Base-by-base conservation (phyloP, 805 yeast genomes). In the Lipomyces chichibuensis region DNA sequence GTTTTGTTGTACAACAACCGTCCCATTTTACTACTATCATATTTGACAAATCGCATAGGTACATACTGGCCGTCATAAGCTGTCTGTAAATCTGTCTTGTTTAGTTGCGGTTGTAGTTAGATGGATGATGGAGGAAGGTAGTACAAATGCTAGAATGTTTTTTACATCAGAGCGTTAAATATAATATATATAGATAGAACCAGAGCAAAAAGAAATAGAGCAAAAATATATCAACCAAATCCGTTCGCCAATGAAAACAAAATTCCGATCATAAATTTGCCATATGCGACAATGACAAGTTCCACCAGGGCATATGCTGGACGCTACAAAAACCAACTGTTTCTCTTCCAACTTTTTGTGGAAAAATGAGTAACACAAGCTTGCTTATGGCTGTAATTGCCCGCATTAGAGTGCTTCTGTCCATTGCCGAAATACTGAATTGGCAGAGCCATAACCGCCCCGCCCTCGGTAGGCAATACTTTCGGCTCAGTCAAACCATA, bases 401-500 rank as follows among this genome's bases (percentile, higher is more conserved):
- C 71, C 2, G 71, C 67, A 17, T 57, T 58, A 5, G 71, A 69
- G 25, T 69, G 71, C 29, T 52, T 53, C 66, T 69, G 71, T 32
- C 71, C 71, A 56, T 66, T 69, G 35, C 65, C 71, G 53, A 69
- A 69, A 33, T 62, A 69, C 52, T 46, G 59, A 20, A 64, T 35
- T 8, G 71, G 71, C 32, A 69, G 39, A 32, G 60, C 61, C n/a
- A 63, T 57, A 9, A 64, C 55, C 4, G 61, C 63, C 14, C 71
- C 68, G n/a, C 58, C 62, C 13, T 66, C 70, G 5, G 70, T 63
- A 2, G 66, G 57, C 13, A 60, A 5, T 8, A 17, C n/a, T 8
- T 25, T 17, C 4, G 68, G 67, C 57, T 49, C n/a, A 35, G n/a
- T 20, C n/a, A 69, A 29, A 2, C 49, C 54, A 29, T 57, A 39